Evolutionary conservation across 306 rosid genomes (phyloP).

Genomic region (Sesbania bispinosa): DNA sequence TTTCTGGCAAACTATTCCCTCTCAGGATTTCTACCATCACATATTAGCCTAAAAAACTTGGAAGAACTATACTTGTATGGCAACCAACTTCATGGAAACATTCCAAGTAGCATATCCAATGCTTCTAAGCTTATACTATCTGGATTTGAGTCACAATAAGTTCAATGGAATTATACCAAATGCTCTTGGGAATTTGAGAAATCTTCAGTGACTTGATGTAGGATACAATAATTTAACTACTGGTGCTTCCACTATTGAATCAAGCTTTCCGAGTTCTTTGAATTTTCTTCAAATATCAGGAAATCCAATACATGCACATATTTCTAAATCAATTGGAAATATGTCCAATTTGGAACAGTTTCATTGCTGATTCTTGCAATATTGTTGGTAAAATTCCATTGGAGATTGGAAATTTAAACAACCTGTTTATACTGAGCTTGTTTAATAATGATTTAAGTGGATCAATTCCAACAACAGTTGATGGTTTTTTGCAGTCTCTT

Average conservation of each 20-base stretch:
- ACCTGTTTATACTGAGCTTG: neutral
- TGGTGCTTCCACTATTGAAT: conserved; percentile 1
- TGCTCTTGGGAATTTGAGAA: conserved; percentile 9
- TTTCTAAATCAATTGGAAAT: conserved; percentile 30
- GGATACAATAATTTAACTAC: conserved; percentile 9
- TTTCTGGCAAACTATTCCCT: conserved; percentile 1
- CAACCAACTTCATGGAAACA: conserved; percentile 6
- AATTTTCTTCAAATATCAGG: neutral
- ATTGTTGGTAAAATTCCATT: conserved; percentile 29
- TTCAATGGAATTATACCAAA: conserved; percentile 10
- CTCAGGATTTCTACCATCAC: conserved; percentile 25
- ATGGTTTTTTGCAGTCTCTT: conserved; percentile 13
- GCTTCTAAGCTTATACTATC: neutral
- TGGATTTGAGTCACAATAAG: neutral
- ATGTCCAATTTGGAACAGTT: conserved; percentile 19
- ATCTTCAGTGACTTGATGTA: neutral
- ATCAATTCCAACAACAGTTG: conserved; percentile 23
- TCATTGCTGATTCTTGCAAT: neutral
- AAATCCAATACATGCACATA: conserved; percentile 29
- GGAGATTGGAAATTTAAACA: conserved; percentile 33
- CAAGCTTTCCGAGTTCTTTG: neutral
- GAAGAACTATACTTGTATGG: neutral
- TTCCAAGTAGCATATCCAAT: conserved; percentile 23
- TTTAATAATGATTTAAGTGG: conserved; percentile 25
- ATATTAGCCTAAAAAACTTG: neutral